A percentile compares a stretch with the other conserved stretches of the same genome.
Evolutionary conservation across 1,284 basidiomycete genomes (phyloP).

Genomic region (Porodaedalea pini): DNA sequence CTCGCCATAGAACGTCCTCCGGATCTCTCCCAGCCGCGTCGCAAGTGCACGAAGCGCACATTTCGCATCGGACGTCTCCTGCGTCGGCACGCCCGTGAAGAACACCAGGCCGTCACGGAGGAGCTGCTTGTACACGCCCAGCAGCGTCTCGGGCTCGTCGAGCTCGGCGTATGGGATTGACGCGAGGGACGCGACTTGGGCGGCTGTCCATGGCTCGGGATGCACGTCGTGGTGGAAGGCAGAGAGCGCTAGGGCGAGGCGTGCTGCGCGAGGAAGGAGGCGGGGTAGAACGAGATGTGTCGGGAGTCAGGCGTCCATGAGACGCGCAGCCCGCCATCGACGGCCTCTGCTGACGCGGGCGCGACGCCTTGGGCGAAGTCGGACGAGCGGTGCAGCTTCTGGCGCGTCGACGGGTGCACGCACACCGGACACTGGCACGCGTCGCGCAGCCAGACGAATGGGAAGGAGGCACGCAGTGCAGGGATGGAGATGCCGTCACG

Average conservation of each 20-base stretch:
- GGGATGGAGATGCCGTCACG: conserved; percentile 9
- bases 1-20: conserved; percentile 88
- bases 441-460: conserved; percentile 28
- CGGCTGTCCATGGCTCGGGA: conserved; percentile 31
- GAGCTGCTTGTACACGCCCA: conserved; percentile 54
- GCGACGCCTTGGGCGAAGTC: conserved; percentile 50
- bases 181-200: too few relatives aligned
- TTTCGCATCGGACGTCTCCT: conserved; percentile 47
- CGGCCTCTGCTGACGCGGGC: conserved; percentile 42
- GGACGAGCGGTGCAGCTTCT: conserved; percentile 73
- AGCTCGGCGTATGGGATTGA: conserved; percentile 49
- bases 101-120: conserved; percentile 54
- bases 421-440: conserved; percentile 48
- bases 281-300: conserved; percentile 51
- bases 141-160: conserved; percentile 39
- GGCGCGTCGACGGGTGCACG: conserved; percentile 70
- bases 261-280: conserved; percentile 49
- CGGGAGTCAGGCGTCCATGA: conserved; percentile 48
- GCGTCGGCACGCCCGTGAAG: conserved; percentile 55
- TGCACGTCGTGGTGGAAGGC: conserved; percentile 41
- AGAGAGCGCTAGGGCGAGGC: conserved; percentile 28
- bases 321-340: conserved; percentile 36
- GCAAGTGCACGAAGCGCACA: conserved; percentile 71
- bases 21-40: conserved; percentile 67
- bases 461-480: conserved; percentile 8